phyloP scores from a whole-genome alignment of 1,139 yeast species.

The Meyerozyma smithsonii region DNA sequence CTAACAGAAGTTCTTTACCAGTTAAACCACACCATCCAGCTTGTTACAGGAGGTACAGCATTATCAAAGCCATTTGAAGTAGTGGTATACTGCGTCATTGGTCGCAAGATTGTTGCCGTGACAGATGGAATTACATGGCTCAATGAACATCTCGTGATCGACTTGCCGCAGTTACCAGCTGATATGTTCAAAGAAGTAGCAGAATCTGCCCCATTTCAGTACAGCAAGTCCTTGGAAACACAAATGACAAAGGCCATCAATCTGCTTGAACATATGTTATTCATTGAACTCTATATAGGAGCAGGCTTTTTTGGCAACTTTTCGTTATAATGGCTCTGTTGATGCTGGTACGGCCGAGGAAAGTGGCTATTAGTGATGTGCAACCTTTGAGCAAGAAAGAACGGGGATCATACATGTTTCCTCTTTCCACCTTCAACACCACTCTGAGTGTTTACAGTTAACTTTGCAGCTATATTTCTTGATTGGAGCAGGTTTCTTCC shows the following conservation, averaged over 20 bases:
- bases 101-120: slow-evolving; percentile 59
- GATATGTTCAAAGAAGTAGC: background rate
- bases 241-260: background rate
- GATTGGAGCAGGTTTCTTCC: slow-evolving; percentile 68
- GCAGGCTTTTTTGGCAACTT: slow-evolving; percentile 34
- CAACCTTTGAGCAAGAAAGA: slow-evolving; percentile 25
- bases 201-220: background rate
- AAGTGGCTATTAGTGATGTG: slow-evolving; percentile 24
- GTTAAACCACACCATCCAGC: slow-evolving; percentile 48
- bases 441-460: background rate
- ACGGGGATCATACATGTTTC: slow-evolving; percentile 26
- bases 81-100: slow-evolving; percentile 75
- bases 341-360: slow-evolving; percentile 10
- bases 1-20: slow-evolving; percentile 43
- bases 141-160: slow-evolving; percentile 54
- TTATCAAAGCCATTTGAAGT: slow-evolving; percentile 57
- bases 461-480: slow-evolving; percentile 23
- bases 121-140: slow-evolving; percentile 80
- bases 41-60: slow-evolving; percentile 63
- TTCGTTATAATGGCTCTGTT: slow-evolving; percentile 38
- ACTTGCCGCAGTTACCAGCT: slow-evolving; percentile 42
- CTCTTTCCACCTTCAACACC: slow-evolving; percentile 18
- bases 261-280: slow-evolving; percentile 1
- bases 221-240: background rate
- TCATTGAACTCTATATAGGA: slow-evolving; percentile 42